A percentile compares a stretch with the other conserved stretches of the same genome.
These are phyloP conservation scores for Penicillium pulvis DNA, from an alignment of 495 filamentous ascomycete genomes.

Conservation along the genomic window DNA sequence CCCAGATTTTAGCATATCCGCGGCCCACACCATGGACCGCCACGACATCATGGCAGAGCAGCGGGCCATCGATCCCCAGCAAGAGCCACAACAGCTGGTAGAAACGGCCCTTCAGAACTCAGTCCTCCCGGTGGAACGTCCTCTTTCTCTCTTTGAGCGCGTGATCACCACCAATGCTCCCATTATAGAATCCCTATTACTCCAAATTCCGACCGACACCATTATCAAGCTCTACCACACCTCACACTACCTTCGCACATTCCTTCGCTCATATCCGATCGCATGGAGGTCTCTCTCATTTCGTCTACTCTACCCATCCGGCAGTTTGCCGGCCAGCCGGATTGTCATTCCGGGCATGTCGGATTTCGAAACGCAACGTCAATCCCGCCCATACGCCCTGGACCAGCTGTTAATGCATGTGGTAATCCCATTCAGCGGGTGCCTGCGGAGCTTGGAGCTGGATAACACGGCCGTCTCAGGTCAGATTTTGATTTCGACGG, in stretches of 20 bases:
- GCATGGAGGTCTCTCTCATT: slow-evolving; percentile 66
- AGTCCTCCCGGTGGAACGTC: slow-evolving; percentile 30
- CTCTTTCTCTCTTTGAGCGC: slow-evolving; percentile 52
- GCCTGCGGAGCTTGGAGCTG: slow-evolving; percentile 58
- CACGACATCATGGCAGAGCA: slow-evolving; percentile 19
- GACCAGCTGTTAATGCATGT: slow-evolving; percentile 59
- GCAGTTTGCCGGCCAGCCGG: slow-evolving; percentile 36
- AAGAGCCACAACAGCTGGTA: slow-evolving; percentile 25
- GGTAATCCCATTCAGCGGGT: slow-evolving; percentile 55
- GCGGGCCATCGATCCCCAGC: slow-evolving; percentile 10
- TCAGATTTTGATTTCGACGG: slow-evolving; percentile 53
- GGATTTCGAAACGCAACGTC: slow-evolving; percentile 43
- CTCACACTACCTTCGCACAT: slow-evolving; percentile 54
- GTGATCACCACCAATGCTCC: slow-evolving; percentile 57
- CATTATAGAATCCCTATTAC: slow-evolving; percentile 58
- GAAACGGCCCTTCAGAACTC: slow-evolving; percentile 33
- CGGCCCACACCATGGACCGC: slow-evolving; percentile 11
- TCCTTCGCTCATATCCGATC: slow-evolving; percentile 58
- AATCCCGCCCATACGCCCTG: slow-evolving; percentile 57
- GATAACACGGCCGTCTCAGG: slow-evolving; percentile 65
- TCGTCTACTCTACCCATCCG: slow-evolving; percentile 51
- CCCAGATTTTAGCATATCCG: background rate
- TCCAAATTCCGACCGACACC: slow-evolving; percentile 57
- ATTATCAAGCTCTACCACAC: slow-evolving; percentile 61
- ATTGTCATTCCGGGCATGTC: slow-evolving; percentile 37